These are phyloP conservation scores for Venturia nashicola DNA, from an alignment of 2,329 filamentous ascomycete genomes.

Conservation along the genomic window DNA sequence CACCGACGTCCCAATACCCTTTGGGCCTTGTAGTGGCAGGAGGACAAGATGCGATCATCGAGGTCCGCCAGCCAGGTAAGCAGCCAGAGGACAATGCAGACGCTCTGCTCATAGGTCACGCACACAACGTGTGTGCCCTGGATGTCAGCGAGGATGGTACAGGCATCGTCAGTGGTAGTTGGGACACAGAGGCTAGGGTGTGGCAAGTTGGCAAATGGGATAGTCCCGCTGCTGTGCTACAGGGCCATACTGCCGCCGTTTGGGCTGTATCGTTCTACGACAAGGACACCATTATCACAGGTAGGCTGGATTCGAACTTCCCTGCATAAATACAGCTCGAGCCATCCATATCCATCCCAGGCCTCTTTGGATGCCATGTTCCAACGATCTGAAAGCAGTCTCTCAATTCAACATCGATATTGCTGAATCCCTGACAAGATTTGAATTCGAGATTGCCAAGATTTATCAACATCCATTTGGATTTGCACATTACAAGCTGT, in stretches of 20 bases:
- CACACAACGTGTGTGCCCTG: conserved; percentile 76
- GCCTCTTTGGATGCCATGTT: too few relatives aligned
- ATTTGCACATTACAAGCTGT: neutral
- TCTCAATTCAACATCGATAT: neutral
- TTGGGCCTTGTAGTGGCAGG: conserved; percentile 77
- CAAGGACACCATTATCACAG: conserved; percentile 66
- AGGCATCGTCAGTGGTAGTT: conserved; percentile 80
- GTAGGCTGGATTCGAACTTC: conserved; percentile 20
- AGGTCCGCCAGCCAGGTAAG: conserved; percentile 64
- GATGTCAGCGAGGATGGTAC: conserved; percentile 62
- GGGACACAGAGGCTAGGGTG: conserved; percentile 79
- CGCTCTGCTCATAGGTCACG: conserved; percentile 74
- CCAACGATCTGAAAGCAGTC: neutral
- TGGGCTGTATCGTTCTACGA: conserved; percentile 88
- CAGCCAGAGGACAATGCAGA: conserved; percentile 65
- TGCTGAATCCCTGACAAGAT: neutral
- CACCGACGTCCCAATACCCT: conserved; percentile 54
- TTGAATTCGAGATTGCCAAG: neutral
- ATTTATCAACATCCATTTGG: neutral
- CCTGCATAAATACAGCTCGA: neutral
- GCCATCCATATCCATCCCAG: too few relatives aligned
- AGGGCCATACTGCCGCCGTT: conserved; percentile 69
- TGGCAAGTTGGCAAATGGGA: conserved; percentile 87
- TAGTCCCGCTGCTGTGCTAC: conserved; percentile 51
- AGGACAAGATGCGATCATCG: conserved; percentile 86